Percentiles rank a stretch among this genome's conserved stretches.
These are phyloP conservation scores for Picochlorum sp. DNA, from an alignment of 139 green algal genomes.

Conservation along the genomic window DNA sequence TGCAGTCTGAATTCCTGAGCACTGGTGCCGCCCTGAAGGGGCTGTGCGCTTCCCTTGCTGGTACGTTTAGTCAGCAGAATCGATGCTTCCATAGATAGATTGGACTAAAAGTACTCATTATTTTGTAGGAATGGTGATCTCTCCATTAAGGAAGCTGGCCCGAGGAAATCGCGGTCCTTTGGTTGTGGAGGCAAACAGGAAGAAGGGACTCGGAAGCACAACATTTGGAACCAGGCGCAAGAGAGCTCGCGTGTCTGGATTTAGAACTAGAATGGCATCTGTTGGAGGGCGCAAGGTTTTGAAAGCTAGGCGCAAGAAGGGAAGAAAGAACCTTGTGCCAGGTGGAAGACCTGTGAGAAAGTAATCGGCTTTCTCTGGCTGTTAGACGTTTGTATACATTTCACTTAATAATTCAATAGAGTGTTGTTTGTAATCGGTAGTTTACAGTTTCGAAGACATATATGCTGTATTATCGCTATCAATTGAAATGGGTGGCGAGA, in stretches of 20 bases:
- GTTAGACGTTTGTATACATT: neutral
- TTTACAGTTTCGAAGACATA: constrained; percentile 1
- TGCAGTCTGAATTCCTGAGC: constrained; percentile 24
- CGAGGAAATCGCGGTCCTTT: constrained; percentile 32
- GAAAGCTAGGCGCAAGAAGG: constrained; percentile 48
- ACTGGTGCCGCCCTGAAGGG: constrained; percentile 22
- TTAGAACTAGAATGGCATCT: constrained; percentile 51
- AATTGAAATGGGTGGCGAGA: constrained; percentile 46
- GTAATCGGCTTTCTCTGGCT: neutral
- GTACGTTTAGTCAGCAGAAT: constrained; percentile 13
- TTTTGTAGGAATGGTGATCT: constrained; percentile 21
- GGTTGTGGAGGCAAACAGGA: constrained; percentile 55
- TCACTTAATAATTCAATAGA: neutral
- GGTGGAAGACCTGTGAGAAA: constrained; percentile 30
- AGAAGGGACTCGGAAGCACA: constrained; percentile 56
- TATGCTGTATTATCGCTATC: neutral
- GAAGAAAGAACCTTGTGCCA: constrained; percentile 52
- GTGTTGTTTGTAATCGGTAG: too few species aligned
- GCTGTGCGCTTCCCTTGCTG: constrained; percentile 24
- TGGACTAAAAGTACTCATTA: neutral
- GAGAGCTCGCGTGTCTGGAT: constrained; percentile 57
- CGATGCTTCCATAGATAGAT: neutral
- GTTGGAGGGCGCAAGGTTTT: constrained; percentile 54
- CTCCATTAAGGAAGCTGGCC: neutral
- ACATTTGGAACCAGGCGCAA: constrained; percentile 56